Percentiles rank a stretch among this genome's conserved stretches.
Evolutionary conservation across 768 basidiomycete genomes (phyloP).

Genomic region (Amanita rimosa): DNA sequence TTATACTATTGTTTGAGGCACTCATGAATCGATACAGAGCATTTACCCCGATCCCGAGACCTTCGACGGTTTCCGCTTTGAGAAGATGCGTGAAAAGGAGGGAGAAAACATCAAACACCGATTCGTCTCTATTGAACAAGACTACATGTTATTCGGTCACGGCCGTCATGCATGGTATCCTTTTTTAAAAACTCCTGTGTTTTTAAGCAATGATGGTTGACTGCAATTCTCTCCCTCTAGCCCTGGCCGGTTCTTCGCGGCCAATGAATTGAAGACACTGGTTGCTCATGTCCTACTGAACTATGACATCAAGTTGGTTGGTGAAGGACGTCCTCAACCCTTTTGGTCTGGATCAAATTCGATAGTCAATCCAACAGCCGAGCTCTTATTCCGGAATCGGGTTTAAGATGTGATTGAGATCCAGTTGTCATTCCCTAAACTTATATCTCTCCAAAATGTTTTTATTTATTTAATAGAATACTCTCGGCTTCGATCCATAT

Average conservation of each 20-base stretch:
- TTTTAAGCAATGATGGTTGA: neutral
- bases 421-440: too few species aligned
- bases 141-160: conserved; percentile 22
- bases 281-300: conserved; percentile 19
- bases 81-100: conserved; percentile 16
- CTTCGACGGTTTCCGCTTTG: conserved; percentile 33
- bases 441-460: too few species aligned
- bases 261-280: conserved; percentile 21
- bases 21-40: conserved; percentile 2
- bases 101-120: conserved; percentile 19
- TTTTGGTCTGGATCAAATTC: conserved; percentile 7
- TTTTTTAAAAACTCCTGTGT: neutral
- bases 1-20: neutral
- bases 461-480: too few species aligned
- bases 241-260: conserved; percentile 25
- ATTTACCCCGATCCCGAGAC: conserved; percentile 21
- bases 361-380: conserved; percentile 19
- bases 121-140: conserved; percentile 14
- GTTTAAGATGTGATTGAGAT: neutral
- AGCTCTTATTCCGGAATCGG: conserved; percentile 23
- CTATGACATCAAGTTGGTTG: conserved; percentile 22
- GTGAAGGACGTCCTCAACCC: conserved; percentile 9
- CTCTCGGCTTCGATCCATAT: too few species aligned
- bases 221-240: conserved; percentile 4
- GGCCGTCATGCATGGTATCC: conserved; percentile 14